A percentile compares a stretch with the other conserved stretches of the same genome.
Conservation (phyloP, 1,284 basidiomycete genomes). For the Ustilago hordei region DNA sequence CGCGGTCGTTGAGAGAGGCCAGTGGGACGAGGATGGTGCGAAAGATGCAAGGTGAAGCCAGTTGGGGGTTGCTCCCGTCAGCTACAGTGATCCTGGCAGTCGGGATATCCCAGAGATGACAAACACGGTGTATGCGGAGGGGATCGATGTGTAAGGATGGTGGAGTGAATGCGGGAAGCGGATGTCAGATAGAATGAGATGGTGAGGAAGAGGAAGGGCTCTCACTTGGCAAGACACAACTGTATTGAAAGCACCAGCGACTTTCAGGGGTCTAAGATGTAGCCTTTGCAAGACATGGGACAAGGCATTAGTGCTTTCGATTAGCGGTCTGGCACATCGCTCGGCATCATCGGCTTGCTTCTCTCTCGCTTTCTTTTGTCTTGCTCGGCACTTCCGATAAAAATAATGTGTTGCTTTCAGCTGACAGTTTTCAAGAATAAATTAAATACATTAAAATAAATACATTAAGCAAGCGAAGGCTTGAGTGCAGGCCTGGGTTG, state of each 20-base stretch:
- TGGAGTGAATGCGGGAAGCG: neutral
- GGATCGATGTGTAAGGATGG: neutral
- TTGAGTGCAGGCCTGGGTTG: neutral
- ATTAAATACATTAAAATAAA: no score
- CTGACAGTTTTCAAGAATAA: neutral
- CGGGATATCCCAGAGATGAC: neutral
- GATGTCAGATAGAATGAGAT: neutral
- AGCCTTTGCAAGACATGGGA: neutral
- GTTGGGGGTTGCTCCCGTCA: neutral
- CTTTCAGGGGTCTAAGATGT: slow-evolving; percentile 1
- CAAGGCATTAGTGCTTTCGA: neutral
- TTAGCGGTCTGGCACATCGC: neutral
- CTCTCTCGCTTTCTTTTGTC: neutral
- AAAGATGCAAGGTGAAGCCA: no score
- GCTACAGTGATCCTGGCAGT: neutral
- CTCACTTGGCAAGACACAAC: no score
- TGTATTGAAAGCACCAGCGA: neutral
- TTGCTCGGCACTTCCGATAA: slow-evolving; percentile 8
- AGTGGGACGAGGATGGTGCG: no score
- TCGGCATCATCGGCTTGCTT: neutral
- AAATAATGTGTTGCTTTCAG: slow-evolving; percentile 19
- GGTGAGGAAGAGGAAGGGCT: neutral
- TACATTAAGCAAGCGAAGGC: no score
- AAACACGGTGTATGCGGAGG: neutral
- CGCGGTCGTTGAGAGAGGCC: no score